Conservation (phyloP, 1,284 basidiomycete genomes). For the Bondarzewia mesenterica region DNA sequence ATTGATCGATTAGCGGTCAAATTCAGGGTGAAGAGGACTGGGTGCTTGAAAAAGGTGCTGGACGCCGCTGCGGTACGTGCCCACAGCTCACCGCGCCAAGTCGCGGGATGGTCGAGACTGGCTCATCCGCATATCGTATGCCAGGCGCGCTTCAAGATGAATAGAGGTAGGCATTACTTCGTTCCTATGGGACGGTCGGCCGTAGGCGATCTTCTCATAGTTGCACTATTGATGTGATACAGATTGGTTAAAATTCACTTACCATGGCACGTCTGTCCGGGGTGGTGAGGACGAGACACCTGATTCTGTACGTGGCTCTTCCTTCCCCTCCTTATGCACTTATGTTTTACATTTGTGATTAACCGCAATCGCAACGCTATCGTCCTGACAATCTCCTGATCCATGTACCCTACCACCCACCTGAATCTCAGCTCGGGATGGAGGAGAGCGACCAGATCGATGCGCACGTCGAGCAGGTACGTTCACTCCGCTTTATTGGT, state of each 20-base stretch:
- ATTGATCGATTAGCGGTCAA: slow-evolving; percentile 1
- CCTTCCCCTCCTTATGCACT: not conserved
- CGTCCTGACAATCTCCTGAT: no score
- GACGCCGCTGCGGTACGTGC: slow-evolving; percentile 3
- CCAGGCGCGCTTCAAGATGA: slow-evolving; percentile 3
- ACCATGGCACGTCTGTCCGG: not conserved
- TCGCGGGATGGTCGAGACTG: no score
- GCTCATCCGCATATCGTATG: not conserved
- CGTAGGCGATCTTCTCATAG: no score
- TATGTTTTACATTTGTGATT: no score
- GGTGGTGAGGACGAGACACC: slow-evolving; percentile 5
- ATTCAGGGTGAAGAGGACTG: not conserved
- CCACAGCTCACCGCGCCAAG: no score
- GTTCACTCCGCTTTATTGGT: not conserved
- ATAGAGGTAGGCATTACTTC: no score
- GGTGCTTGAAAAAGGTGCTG: slow-evolving; percentile 1
- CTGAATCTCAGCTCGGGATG: slow-evolving; percentile 4
- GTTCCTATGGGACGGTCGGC: no score
- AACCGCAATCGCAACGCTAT: no score
- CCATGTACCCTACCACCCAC: no score
- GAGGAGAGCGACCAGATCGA: slow-evolving; percentile 3
- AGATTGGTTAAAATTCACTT: slow-evolving; percentile 1
- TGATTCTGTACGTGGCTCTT: not conserved
- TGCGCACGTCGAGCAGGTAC: not conserved
- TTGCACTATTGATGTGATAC: no score